Base-by-base conservation (phyloP, 768 basidiomycete genomes). In the Rhizopogon roseolus region DNA sequence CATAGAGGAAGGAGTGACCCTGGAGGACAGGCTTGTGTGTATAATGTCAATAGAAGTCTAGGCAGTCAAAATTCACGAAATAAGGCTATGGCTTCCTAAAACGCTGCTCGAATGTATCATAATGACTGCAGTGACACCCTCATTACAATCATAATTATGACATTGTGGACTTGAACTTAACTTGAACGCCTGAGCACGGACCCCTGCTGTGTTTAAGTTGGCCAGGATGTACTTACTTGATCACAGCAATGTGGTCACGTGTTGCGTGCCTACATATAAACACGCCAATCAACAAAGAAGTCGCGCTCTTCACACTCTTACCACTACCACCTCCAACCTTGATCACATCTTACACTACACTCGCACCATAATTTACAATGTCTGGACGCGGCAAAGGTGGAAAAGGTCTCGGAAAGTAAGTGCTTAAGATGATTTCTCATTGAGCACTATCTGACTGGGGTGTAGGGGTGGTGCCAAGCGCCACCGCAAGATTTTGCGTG, bases 311-410 rank as follows among this genome's bases (percentile, higher is more conserved):
- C 34, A 34, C 52, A 53, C 41, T 43, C 46, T 49, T 38, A 68
- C 66, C 60, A 66, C 62, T 61, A 66, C 54, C 62, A 66, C 54
- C 54, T 39, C 52, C 32, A 45, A 34, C 9, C 9, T 28, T 10
- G 52, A 52, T 54, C 52, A 53, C 19, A 28, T 9, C 22, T 32
- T 29, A 57, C 49, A 41, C 53, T 56, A 54, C 19, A 50, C 9
- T 54, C 52, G 57, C 49, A 57, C 51, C 10, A 41, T 44, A 34
- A 59, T 48, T 54, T 36, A 32, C 59, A 60, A 75, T 76, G 76
- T 77, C 76, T 62, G 76, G 76, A 63, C 76, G 75, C 43, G 76
- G 76, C 60, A 77, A 77, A 42, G 76, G 76, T 41, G 76, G 75
- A 61, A 76, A 78, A 53, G 85, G 76, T 64, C 73, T 76, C 41